phyloP scores from a whole-genome alignment of 78 protist genomes.

The Diacronema lutheri region DNA sequence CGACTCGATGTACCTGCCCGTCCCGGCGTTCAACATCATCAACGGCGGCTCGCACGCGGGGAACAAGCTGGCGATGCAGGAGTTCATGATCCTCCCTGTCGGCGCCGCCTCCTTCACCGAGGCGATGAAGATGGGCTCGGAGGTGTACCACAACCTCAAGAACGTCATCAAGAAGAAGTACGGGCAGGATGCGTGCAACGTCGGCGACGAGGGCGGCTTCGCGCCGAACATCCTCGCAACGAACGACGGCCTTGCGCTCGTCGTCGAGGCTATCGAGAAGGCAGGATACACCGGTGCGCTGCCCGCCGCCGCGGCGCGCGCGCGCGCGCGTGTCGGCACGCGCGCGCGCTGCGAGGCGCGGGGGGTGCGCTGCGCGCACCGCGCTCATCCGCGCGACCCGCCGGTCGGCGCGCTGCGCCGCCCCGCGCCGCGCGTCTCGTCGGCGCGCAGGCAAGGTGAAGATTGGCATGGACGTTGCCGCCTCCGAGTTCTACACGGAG shows the following conservation, averaged over 20 bases:
- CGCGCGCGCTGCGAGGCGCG: too few species aligned
- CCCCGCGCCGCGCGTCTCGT: too few species aligned
- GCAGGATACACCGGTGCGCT: slow-evolving; percentile 92
- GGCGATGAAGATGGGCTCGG: slow-evolving; percentile 81
- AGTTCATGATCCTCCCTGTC: slow-evolving; percentile 92
- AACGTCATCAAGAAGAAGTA: slow-evolving; percentile 72
- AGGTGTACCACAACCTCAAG: slow-evolving; percentile 95
- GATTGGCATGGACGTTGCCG: slow-evolving; percentile 95
- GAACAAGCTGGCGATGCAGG: slow-evolving; percentile 92
- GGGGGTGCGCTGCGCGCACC: not conserved
- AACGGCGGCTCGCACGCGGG: slow-evolving; percentile 99
- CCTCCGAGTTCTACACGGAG: slow-evolving; percentile 91
- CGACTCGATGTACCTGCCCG: slow-evolving; percentile 76
- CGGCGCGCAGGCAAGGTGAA: slow-evolving; percentile 45
- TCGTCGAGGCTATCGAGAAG: slow-evolving; percentile 87
- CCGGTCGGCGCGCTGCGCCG: too few species aligned
- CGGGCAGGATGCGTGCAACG: slow-evolving; percentile 84
- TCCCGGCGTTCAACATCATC: slow-evolving; percentile 97
- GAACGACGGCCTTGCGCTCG: slow-evolving; percentile 92
- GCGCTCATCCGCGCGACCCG: not conserved
- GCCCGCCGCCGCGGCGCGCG: not conserved
- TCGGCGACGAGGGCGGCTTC: slow-evolving; percentile 99
- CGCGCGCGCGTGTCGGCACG: too few species aligned
- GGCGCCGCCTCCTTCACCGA: slow-evolving; percentile 90
- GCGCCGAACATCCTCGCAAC: slow-evolving; percentile 75